Evolutionary conservation across 176 grass and related monocot species (phyloP).

Genomic region (Aegilops bicornis): DNA sequence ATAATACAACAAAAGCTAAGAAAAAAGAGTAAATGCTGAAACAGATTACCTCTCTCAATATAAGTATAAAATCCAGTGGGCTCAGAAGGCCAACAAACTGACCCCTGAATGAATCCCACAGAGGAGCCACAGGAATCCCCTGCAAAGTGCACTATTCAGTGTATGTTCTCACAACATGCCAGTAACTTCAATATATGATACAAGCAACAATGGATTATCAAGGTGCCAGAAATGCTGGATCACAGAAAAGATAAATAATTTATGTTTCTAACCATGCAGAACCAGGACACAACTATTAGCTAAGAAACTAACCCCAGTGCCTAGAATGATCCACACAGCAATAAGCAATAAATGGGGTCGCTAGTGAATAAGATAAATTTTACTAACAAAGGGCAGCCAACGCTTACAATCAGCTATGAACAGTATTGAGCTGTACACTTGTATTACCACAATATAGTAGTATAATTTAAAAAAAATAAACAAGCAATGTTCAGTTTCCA

Average conservation of each 20-base stretch:
- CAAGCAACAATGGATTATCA: not conserved
- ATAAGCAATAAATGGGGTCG: not conserved
- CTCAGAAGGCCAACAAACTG: conserved; percentile 94
- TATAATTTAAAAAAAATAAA: not conserved
- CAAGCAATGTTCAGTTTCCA: conserved; percentile 3
- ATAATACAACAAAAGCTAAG: conserved; percentile 7
- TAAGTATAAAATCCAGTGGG: conserved; percentile 95
- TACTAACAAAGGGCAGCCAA: not conserved
- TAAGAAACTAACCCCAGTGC: not conserved
- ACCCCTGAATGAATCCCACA: conserved; percentile 85
- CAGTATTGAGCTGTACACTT: not conserved
- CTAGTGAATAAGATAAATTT: not conserved
- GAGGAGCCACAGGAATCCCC: conserved; percentile 96
- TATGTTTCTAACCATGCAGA: not conserved
- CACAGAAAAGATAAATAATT: not conserved
- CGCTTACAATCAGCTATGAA: not conserved
- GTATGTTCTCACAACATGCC: conserved; percentile 1
- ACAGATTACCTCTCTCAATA: conserved; percentile 78
- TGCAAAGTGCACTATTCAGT: conserved; percentile 33
- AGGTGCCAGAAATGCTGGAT: conserved; percentile 17
- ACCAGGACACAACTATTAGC: not conserved
- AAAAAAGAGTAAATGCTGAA: conserved; percentile 18
- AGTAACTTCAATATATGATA: conserved; percentile 2
- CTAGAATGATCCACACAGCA: not conserved
- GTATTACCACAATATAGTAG: not conserved